These are phyloP conservation scores for Vicia sativa DNA, from an alignment of 306 rosid genomes.

Conservation along the genomic window DNA sequence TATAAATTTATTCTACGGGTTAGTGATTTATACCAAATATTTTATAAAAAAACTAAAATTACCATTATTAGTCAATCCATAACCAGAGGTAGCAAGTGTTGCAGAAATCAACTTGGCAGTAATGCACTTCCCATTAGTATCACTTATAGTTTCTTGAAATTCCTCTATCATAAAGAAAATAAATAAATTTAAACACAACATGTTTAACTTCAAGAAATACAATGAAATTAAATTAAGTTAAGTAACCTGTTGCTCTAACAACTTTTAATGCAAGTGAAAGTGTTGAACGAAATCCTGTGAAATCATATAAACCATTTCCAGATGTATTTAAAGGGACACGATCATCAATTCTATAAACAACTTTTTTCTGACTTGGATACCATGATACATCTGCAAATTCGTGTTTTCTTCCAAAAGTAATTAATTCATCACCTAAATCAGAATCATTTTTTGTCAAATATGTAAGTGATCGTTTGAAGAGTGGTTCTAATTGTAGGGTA, in stretches of 20 bases:
- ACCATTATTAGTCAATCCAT: constrained; percentile 68
- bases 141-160: constrained; percentile 48
- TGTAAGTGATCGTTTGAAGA: constrained; percentile 64
- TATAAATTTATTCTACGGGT: too few relatives aligned
- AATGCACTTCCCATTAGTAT: constrained; percentile 56
- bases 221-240: background rate
- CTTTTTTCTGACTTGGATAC: constrained; percentile 69
- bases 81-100: constrained; percentile 43
- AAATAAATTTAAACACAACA: background rate
- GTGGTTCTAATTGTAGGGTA: constrained; percentile 55
- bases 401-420: constrained; percentile 52
- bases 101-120: constrained; percentile 43
- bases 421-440: constrained; percentile 56
- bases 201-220: background rate
- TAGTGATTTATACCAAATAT: background rate
- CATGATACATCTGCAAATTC: constrained; percentile 66
- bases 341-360: constrained; percentile 52
- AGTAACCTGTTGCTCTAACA: constrained; percentile 46
- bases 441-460: constrained; percentile 48
- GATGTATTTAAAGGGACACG: constrained; percentile 48
- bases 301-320: constrained; percentile 56
- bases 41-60: background rate
- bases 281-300: constrained; percentile 53
- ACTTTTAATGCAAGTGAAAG: constrained; percentile 34
- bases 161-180: constrained; percentile 48